These are phyloP conservation scores for Physocladia obscura DNA, from an alignment of 192 early-diverging fungal genomes.

Conservation along the genomic window DNA sequence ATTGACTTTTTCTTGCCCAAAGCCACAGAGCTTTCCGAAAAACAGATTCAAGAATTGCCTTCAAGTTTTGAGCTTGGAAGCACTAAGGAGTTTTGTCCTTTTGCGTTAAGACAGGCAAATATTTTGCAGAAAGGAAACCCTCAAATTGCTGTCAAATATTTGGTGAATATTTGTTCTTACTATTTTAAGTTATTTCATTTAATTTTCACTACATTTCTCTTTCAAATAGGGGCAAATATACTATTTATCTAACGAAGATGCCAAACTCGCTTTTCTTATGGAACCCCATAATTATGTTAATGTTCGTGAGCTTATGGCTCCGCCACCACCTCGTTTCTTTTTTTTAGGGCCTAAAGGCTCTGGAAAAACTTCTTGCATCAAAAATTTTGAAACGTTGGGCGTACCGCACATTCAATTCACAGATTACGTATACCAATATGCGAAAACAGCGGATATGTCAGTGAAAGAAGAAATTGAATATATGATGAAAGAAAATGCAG, in stretches of 20 bases:
- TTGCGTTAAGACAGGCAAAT: conserved; percentile 34
- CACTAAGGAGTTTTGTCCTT: conserved; percentile 56
- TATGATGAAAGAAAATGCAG: conserved; percentile 41
- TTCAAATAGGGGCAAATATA: conserved; percentile 38
- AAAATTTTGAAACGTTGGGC: conserved; percentile 17
- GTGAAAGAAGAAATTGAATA: conserved; percentile 39
- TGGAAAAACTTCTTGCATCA: conserved; percentile 37
- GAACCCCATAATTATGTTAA: conserved; percentile 48
- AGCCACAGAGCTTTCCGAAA: conserved; percentile 25
- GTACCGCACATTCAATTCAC: conserved; percentile 27
- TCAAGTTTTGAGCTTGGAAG: conserved; percentile 39
- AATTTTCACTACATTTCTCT: not conserved
- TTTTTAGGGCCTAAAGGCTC: conserved; percentile 42
- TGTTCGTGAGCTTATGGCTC: conserved; percentile 11
- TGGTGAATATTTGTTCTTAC: conserved; percentile 27
- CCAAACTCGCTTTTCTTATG: conserved; percentile 37
- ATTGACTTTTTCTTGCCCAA: conserved; percentile 52
- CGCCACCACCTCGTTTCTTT: conserved; percentile 43
- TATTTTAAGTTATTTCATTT: conserved; percentile 13
- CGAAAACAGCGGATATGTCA: conserved; percentile 17
- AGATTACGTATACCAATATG: conserved; percentile 28
- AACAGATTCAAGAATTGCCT: conserved; percentile 39
- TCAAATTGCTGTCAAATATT: conserved; percentile 38
- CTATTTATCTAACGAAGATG: conserved; percentile 44
- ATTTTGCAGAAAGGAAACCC: conserved; percentile 43